Base-by-base conservation (phyloP, 2,329 filamentous ascomycete species). In the Calonectria henricotiae region DNA sequence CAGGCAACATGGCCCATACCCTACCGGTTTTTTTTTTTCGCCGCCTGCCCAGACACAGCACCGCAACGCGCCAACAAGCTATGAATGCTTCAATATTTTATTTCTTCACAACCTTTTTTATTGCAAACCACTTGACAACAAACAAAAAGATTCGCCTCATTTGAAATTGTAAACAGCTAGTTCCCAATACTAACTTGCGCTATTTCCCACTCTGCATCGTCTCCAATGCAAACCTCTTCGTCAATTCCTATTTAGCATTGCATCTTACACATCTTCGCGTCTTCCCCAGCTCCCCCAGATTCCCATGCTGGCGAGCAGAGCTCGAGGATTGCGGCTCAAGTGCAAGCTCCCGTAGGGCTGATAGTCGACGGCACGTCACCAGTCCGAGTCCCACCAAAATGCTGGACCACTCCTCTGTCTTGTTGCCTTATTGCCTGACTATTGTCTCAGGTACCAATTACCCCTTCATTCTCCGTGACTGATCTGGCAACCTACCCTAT, bases 321-420 rank as follows among this genome's bases (percentile, higher is more conserved):
- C 74, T 77, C 73, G 71, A 79, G 72, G 72, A 68, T 74, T 74
- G 76, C 74, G 75, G 74, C 76, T 75, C 75, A 75, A 73, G 62
- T 75, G 64, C 72, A 74, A 78, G 73, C 72, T 70, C 71, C 71
- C 71, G 71, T 77, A 79, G 78, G 78, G 78, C 77, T 79, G 77
- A 78, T 70, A 71, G 49, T 64, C 61, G 61, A 68, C 43, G 61
- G 63, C 67, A 71, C 60, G 64, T 67, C 46, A 63, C 72, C 73
- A 70, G 55, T 64, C 67, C 44, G 58, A 69, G 69, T 71, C 71
- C 73, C 69, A 69, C 69, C 65, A 62, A 61, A 55, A 65, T 64
- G 55, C 51, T 68, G 27, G 64, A 47, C 41, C 35, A 51, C 39
- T 55, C 17, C 62, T 58, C 30, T 3, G 32, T 37, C 58, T 64